These are phyloP conservation scores for Cladosporium sp. DNA, from an alignment of 2,329 filamentous ascomycete species.

Conservation along the genomic window DNA sequence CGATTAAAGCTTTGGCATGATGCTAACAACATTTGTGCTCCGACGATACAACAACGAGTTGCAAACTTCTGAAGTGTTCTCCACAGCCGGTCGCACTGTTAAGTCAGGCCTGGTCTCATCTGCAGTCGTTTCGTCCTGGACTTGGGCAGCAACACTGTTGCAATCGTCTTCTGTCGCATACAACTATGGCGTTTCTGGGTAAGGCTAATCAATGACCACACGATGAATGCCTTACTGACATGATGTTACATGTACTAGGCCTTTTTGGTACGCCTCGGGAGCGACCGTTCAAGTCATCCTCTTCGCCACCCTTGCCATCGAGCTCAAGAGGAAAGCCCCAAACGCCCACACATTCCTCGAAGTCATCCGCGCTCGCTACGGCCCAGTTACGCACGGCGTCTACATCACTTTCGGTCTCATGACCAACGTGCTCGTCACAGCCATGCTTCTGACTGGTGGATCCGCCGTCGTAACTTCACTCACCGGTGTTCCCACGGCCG, in stretches of 20 bases:
- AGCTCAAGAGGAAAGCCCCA: constrained; percentile 78
- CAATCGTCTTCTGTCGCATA: constrained; percentile 71
- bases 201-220: background rate
- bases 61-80: constrained; percentile 92
- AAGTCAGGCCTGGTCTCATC: constrained; percentile 86
- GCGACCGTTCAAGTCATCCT: constrained; percentile 83
- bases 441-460: constrained; percentile 50
- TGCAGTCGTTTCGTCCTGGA: constrained; percentile 91
- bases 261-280: constrained; percentile 64
- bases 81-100: constrained; percentile 80
- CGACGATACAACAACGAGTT: constrained; percentile 73
- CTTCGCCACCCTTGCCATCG: constrained; percentile 84
- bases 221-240: background rate
- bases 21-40: constrained; percentile 68
- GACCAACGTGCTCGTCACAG: constrained; percentile 51
- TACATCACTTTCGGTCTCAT: constrained; percentile 45
- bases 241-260: constrained; percentile 35
- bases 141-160: constrained; percentile 66
- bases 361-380: constrained; percentile 27
- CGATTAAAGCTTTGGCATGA: constrained; percentile 60
- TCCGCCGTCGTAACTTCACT: constrained; percentile 46
- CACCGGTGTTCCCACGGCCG: constrained; percentile 47
- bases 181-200: constrained; percentile 57
- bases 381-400: constrained; percentile 39
- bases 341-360: constrained; percentile 66